Conservation (phyloP, 768 basidiomycete genomes). For the Phallus indusiatus region DNA sequence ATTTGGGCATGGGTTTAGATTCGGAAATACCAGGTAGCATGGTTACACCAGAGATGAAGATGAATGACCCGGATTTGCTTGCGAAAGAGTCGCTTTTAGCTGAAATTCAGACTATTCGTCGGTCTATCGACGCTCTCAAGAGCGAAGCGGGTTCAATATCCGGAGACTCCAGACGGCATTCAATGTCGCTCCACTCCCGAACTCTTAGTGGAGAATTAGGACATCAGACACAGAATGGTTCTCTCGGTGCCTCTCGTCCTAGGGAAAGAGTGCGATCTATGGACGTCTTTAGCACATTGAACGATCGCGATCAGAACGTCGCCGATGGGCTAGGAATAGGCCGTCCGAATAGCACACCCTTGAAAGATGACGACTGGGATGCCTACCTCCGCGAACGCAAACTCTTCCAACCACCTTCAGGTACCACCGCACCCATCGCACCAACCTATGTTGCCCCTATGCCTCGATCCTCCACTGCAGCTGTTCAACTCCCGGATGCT, state of each 20-base stretch:
- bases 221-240: conserved; percentile 34
- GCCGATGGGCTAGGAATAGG: conserved; percentile 44
- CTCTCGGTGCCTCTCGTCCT: conserved; percentile 63
- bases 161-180: conserved; percentile 31
- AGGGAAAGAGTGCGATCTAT: conserved; percentile 64
- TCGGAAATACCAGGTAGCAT: conserved; percentile 66
- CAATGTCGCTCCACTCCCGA: conserved; percentile 43
- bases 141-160: conserved; percentile 37
- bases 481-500: conserved; percentile 54
- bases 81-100: conserved; percentile 62
- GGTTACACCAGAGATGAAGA: conserved; percentile 38
- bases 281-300: conserved; percentile 44
- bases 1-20: conserved; percentile 67
- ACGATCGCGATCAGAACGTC: conserved; percentile 26
- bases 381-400: conserved; percentile 77
- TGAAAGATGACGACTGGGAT: conserved; percentile 78
- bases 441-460: conserved; percentile 38
- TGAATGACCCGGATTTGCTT: conserved; percentile 37
- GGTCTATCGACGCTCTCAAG: conserved; percentile 68
- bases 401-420: conserved; percentile 73
- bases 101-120: conserved; percentile 72
- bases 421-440: conserved; percentile 68
- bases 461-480: conserved; percentile 23
- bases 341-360: conserved; percentile 65
- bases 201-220: conserved; percentile 61